Percentiles rank a stretch among this genome's conserved stretches.
phyloP scores from a whole-genome alignment of 1,284 basidiomycete species.

The Cryptococcus sp. region DNA sequence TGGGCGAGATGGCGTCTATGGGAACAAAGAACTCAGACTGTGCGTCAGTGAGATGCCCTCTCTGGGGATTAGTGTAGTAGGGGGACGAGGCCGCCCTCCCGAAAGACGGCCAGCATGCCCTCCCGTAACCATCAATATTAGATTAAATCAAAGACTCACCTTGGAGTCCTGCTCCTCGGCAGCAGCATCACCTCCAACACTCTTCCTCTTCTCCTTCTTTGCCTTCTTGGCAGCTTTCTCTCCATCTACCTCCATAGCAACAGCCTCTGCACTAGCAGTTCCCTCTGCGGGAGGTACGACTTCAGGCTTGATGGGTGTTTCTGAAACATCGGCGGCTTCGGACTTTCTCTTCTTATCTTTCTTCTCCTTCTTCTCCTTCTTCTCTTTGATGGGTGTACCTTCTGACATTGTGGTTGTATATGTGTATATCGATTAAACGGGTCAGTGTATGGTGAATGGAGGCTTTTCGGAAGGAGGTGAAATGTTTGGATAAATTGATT shows the following conservation, averaged over 20 bases:
- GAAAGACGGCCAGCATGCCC: too few species aligned
- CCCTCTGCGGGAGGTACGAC: constrained; percentile 24
- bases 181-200: constrained; percentile 30
- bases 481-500: background rate
- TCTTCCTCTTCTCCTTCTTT: constrained; percentile 51
- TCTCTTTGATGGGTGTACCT: constrained; percentile 46
- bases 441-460: constrained; percentile 2
- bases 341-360: constrained; percentile 50
- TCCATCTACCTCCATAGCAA: constrained; percentile 37
- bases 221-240: constrained; percentile 38
- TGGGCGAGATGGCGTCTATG: constrained; percentile 76
- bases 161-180: constrained; percentile 39
- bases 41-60: background rate
- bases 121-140: too few species aligned
- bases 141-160: constrained; percentile 16
- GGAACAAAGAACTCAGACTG: constrained; percentile 58
- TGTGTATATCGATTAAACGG: background rate
- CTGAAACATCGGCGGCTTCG: constrained; percentile 37
- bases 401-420: constrained; percentile 37
- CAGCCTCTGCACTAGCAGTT: constrained; percentile 39
- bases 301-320: constrained; percentile 16
- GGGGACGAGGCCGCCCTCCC: too few species aligned
- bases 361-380: constrained; percentile 47
- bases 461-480: background rate
- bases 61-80: too few species aligned